phyloP scores from a whole-genome alignment of 306 rosid genomes.

The Cicer pinnatifidum region DNA sequence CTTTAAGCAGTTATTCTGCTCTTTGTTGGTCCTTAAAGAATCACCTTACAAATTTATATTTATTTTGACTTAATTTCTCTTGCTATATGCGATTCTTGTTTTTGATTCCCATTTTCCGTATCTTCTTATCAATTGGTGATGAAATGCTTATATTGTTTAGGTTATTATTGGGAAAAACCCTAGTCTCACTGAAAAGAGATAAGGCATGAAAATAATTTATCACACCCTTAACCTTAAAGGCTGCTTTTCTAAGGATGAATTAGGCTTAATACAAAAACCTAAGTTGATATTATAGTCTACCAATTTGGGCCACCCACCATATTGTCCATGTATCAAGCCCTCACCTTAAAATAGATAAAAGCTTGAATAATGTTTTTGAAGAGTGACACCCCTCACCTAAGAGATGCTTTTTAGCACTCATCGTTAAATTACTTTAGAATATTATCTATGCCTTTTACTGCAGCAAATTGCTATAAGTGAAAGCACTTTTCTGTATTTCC shows the following conservation, averaged over 20 bases:
- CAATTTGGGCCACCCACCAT: too few relatives aligned
- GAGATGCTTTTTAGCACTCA: background rate
- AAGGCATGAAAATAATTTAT: background rate
- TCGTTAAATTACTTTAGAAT: constrained; percentile 1
- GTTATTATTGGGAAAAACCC: background rate
- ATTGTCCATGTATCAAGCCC: too few relatives aligned
- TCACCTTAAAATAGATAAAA: too few relatives aligned
- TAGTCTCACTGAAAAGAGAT: background rate
- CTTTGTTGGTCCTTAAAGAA: constrained; percentile 33
- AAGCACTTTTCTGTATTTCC: constrained; percentile 42
- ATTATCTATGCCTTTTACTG: constrained; percentile 26
- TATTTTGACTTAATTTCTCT: constrained; percentile 16
- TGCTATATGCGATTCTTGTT: constrained; percentile 24
- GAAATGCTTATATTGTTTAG: constrained; percentile 7
- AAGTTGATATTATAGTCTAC: background rate
- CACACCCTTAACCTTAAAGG: background rate
- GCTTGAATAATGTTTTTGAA: background rate
- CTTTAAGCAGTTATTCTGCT: constrained; percentile 4
- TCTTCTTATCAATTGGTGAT: constrained; percentile 29
- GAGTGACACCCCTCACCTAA: background rate
- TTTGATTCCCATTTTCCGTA: constrained; percentile 4
- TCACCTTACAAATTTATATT: constrained; percentile 32
- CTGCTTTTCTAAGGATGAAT: background rate
- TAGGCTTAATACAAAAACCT: background rate
- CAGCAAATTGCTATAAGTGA: constrained; percentile 21